Evolutionary conservation across 2,329 filamentous ascomycete species (phyloP).

Genomic region (Xylariomycetidae sp.): DNA sequence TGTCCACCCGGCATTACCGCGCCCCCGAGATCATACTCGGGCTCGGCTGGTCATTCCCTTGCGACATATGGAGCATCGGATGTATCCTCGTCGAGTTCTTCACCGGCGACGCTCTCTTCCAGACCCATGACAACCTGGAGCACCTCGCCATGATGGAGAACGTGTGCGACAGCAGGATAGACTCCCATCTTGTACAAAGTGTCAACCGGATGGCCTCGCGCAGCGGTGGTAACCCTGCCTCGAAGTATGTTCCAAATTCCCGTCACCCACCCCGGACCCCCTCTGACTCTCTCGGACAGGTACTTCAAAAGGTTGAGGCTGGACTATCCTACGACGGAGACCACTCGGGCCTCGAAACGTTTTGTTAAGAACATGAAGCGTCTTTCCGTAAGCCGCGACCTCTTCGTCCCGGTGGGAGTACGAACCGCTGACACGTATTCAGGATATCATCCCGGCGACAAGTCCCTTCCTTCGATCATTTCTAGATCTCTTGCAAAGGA

Average conservation of each 20-base stretch:
- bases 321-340: conserved; percentile 61
- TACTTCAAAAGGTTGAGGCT: conserved; percentile 64
- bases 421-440: conserved; percentile 13
- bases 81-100: conserved; percentile 70
- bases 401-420: background rate
- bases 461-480: conserved; percentile 59
- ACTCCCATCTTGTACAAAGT: conserved; percentile 52
- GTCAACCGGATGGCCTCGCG: conserved; percentile 54
- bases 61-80: conserved; percentile 71
- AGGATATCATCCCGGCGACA: conserved; percentile 62
- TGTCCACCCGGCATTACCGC: conserved; percentile 65
- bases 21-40: conserved; percentile 68
- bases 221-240: conserved; percentile 55
- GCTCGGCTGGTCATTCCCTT: conserved; percentile 67
- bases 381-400: conserved; percentile 46
- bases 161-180: conserved; percentile 57
- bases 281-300: conserved; percentile 35
- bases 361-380: conserved; percentile 72
- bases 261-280: background rate
- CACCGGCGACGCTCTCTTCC: conserved; percentile 66
- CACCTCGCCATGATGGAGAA: conserved; percentile 74
- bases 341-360: conserved; percentile 57
- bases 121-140: conserved; percentile 69
- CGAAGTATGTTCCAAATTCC: conserved; percentile 46
- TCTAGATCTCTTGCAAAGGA: conserved; percentile 59